Percentiles rank a stretch among this genome's conserved stretches.
These are phyloP conservation scores for Aegilops sharonensis DNA, from an alignment of 176 grass and related monocot species.

Conservation along the genomic window DNA sequence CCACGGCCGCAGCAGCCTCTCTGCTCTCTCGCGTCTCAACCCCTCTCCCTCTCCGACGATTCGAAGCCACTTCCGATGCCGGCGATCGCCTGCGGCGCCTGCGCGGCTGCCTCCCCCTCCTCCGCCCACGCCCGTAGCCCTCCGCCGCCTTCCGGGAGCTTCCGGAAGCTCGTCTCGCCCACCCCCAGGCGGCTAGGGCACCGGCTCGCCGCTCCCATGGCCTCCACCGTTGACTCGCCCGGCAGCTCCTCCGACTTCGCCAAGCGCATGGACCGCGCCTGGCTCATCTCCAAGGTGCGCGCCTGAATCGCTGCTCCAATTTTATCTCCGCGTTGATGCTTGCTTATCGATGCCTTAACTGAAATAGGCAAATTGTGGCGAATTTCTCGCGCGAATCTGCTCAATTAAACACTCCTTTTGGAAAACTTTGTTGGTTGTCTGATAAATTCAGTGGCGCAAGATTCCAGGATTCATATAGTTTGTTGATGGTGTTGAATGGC, in stretches of 20 bases:
- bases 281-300: conserved; percentile 90
- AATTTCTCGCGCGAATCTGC: neutral
- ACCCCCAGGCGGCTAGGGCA: neutral
- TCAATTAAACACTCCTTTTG: neutral
- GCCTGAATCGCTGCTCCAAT: neutral
- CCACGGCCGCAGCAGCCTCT: neutral
- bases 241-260: conserved; percentile 68
- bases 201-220: conserved; percentile 39
- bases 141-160: conserved; percentile 19
- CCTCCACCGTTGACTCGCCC: conserved; percentile 59
- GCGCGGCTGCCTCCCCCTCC: neutral
- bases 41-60: neutral
- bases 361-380: neutral
- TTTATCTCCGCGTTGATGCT: neutral
- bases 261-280: conserved; percentile 73
- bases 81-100: conserved; percentile 36
- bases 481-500: neutral
- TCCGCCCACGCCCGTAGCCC: neutral
- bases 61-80: conserved; percentile 6
- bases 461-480: neutral
- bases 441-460: neutral
- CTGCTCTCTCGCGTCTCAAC: neutral
- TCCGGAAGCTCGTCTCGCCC: neutral
- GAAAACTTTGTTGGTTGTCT: neutral
- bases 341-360: neutral